Base-by-base conservation (phyloP, 1,139 yeast species). In the Yamadazyma taylorii region DNA sequence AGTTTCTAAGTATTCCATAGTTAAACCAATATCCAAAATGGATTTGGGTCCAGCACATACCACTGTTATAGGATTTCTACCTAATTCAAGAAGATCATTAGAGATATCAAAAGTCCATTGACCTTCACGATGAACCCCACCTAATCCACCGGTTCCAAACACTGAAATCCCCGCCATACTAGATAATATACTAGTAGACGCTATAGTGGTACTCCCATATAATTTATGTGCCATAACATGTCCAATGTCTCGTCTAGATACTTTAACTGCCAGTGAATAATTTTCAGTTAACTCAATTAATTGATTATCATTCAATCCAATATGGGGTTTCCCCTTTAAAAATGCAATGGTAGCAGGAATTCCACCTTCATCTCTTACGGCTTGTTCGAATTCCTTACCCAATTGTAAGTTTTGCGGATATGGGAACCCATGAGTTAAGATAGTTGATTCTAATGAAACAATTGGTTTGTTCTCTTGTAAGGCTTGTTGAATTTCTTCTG, bases 31-130 rank as follows among this genome's bases (percentile, higher is more conserved):
- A 53, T 88, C 96, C 43, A 88, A 66, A 37, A 88, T 87, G 24
- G 90, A 80, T 58, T 88, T 88, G 3, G 96, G 96, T 0, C 97
- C 97, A 9, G 95, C 81, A 55, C 96, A 88, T 3, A 88, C 90
- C 12, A 88, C 96, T 1, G 90, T 80, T 2, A 88, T 88, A 0
- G 92, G 88, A 0, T 95, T 88, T 39, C 81, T 68, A 1, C 90
- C 85, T 40, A 89, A 68, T 54, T 88, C 97, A 27, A 87, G 89
- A 46, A 88, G 73, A 59, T 88, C 97, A 4, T 96, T 95, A 46
- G 92, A 82, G 17, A 88, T 69, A 59, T 88, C 97, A 79, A 86
- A 76, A 1, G 90, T 80, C 23, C 60, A 46, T 37, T 85, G 83
- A 6, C 85, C 95, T 10, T 85, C 86, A 39, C 88, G 73, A 52